Conservation (phyloP, 2,329 filamentous ascomycete species). For the Neonectria hederae region DNA sequence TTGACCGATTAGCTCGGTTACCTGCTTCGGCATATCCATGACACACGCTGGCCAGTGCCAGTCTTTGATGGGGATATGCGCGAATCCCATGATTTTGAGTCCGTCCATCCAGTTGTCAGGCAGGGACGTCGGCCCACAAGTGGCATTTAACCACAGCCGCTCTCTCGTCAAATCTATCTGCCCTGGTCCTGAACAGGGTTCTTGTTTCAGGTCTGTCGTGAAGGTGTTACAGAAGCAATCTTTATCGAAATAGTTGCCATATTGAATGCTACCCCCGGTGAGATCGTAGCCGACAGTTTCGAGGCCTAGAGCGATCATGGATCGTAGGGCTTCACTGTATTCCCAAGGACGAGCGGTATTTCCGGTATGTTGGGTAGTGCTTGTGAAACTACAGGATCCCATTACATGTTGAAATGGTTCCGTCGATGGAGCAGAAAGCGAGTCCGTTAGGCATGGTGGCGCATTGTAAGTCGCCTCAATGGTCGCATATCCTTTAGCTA, state of each 20-base stretch:
- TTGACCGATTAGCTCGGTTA: not conserved
- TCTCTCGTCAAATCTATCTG: not conserved
- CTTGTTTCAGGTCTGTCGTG: not conserved
- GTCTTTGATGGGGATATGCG: conserved; percentile 1
- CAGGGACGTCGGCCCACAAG: conserved; percentile 17
- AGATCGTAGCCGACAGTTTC: conserved; percentile 28
- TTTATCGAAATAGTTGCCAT: conserved; percentile 27
- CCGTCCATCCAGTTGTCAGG: not conserved
- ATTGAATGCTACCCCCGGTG: not conserved
- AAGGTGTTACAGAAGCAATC: conserved; percentile 28
- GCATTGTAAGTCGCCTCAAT: not conserved
- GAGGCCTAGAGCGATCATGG: conserved; percentile 18
- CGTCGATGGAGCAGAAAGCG: not conserved
- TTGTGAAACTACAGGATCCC: conserved; percentile 24
- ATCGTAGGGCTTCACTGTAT: conserved; percentile 5
- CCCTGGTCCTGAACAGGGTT: conserved; percentile 10
- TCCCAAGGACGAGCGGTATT: conserved; percentile 31
- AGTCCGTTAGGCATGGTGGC: conserved; percentile 19
- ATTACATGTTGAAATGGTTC: conserved; percentile 19
- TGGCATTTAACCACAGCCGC: conserved; percentile 23
- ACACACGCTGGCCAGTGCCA: conserved; percentile 10
- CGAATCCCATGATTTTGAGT: not conserved
- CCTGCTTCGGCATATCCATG: not conserved
- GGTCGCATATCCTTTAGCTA: conserved; percentile 8
- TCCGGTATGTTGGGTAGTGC: not conserved